phyloP scores from a whole-genome alignment of 345 rosid species.

The Populus ilicifolia region DNA sequence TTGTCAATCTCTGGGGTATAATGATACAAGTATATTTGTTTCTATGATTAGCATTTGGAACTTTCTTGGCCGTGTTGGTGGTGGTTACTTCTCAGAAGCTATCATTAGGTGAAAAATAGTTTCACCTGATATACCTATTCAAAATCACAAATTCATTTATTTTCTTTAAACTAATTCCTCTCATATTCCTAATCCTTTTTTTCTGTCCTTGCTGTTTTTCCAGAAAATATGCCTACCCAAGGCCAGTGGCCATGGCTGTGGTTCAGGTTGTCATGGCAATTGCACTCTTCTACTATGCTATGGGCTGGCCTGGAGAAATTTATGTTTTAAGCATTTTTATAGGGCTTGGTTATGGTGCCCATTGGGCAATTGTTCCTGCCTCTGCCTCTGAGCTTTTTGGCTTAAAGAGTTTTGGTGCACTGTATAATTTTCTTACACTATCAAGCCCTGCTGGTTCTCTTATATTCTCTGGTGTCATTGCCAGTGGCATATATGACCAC shows the following conservation, averaged over 20 bases:
- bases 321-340: conserved; percentile 77
- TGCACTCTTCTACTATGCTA: conserved; percentile 81
- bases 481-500: conserved; percentile 66
- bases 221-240: conserved; percentile 88
- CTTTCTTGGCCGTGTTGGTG: conserved; percentile 93
- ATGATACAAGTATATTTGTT: conserved; percentile 77
- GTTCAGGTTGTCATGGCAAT: conserved; percentile 86
- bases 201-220: not conserved
- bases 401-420: conserved; percentile 64
- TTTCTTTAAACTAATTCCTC: conserved; percentile 6
- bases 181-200: too few relatives aligned
- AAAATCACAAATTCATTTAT: not conserved
- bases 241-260: conserved; percentile 75
- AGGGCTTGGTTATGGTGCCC: conserved; percentile 94
- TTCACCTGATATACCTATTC: not conserved
- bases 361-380: conserved; percentile 42
- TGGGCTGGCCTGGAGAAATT: conserved; percentile 95
- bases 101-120: conserved; percentile 58
- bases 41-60: conserved; percentile 99
- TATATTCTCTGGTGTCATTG: conserved; percentile 71
- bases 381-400: conserved; percentile 49
- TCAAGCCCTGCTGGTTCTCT: conserved; percentile 63
- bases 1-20: conserved; percentile 85
- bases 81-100: conserved; percentile 93
- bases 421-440: conserved; percentile 59